These are phyloP conservation scores for Hirsutella thompsonii DNA, from an alignment of 2,329 filamentous ascomycete species.

Conservation along the genomic window DNA sequence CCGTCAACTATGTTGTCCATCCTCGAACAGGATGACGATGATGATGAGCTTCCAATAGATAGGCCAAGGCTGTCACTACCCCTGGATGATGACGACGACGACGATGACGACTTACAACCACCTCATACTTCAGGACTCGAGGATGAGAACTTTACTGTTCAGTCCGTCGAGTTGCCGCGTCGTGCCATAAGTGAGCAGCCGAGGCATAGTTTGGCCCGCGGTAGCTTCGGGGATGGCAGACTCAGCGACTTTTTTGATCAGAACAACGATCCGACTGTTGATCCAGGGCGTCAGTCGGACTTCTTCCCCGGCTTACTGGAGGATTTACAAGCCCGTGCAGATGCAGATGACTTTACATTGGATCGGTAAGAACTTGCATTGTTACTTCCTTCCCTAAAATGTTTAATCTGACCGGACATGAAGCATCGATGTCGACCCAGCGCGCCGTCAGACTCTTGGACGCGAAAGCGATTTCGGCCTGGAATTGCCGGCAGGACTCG, in stretches of 20 bases:
- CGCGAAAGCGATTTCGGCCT: constrained; percentile 39
- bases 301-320: constrained; percentile 38
- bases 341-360: constrained; percentile 26
- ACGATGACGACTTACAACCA: constrained; percentile 37
- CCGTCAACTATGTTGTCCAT: constrained; percentile 15
- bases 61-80: constrained; percentile 43
- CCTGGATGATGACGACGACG: constrained; percentile 30
- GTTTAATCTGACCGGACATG: constrained; percentile 5
- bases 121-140: constrained; percentile 42
- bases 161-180: constrained; percentile 47
- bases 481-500: constrained; percentile 32
- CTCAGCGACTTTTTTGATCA: constrained; percentile 37
- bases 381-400: not conserved
- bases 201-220: constrained; percentile 32
- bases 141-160: constrained; percentile 44
- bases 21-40: constrained; percentile 29
- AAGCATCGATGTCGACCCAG: constrained; percentile 25
- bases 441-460: constrained; percentile 24
- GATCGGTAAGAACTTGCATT: constrained; percentile 23
- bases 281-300: constrained; percentile 32
- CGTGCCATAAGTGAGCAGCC: constrained; percentile 34
- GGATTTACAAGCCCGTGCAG: constrained; percentile 25
- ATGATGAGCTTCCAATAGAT: constrained; percentile 36
- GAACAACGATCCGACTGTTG: constrained; percentile 22
- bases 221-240: constrained; percentile 38